Conservation (phyloP, 257 asterid genomes). For the Lithospermum erythrorhizon region DNA sequence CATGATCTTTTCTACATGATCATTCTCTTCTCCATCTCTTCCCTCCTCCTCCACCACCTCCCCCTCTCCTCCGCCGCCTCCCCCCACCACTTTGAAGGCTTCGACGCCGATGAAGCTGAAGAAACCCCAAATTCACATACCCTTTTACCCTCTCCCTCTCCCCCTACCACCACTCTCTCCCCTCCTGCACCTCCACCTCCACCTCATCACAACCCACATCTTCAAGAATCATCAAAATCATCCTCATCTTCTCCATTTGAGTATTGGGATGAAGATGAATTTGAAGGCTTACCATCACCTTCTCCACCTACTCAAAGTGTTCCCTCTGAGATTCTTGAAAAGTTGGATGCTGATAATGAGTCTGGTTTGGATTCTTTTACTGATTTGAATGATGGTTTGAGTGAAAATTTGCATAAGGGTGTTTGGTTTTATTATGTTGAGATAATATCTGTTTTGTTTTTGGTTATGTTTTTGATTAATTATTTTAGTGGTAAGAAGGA, state of each 20-base stretch:
- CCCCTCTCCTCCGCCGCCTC: conserved; percentile 29
- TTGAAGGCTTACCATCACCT: conserved; percentile 65
- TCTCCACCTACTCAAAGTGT: neutral
- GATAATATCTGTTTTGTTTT: conserved; percentile 57
- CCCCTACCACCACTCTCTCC: conserved; percentile 54
- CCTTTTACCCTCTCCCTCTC: conserved; percentile 26
- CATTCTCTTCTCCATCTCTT: conserved; percentile 43
- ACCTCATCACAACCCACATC: neutral
- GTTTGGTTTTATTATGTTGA: conserved; percentile 28
- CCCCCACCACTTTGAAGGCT: no score
- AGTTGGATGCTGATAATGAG: conserved; percentile 1
- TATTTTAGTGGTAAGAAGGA: conserved; percentile 40
- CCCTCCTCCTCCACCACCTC: conserved; percentile 45
- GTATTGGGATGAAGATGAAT: conserved; percentile 90
- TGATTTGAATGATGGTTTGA: no score
- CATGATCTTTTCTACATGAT: conserved; percentile 13
- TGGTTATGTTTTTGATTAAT: conserved; percentile 48
- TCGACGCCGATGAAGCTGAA: conserved; percentile 15
- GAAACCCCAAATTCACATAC: no score
- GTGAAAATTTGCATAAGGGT: neutral
- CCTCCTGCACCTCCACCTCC: conserved; percentile 5
- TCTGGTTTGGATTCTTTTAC: no score
- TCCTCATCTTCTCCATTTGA: conserved; percentile 25
- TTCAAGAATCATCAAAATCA: neutral
- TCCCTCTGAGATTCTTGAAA: conserved; percentile 14